A percentile compares a stretch with the other conserved stretches of the same genome.
These are phyloP conservation scores for Pseudopediastrum boryanum DNA, from an alignment of 139 green algal genomes.

Conservation along the genomic window DNA sequence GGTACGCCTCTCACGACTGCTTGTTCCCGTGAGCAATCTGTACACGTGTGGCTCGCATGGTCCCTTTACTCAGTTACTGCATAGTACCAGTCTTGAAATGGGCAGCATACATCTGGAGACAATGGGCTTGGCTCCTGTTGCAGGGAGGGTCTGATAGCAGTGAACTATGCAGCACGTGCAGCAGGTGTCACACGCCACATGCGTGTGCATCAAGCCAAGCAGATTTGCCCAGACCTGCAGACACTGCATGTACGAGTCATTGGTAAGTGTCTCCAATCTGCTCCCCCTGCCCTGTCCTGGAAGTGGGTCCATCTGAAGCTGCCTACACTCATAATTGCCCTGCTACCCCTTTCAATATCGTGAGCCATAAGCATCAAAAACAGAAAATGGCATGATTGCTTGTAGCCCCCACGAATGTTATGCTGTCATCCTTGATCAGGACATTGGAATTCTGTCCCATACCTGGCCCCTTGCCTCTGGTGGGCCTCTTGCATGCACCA, in stretches of 20 bases:
- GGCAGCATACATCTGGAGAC: constrained; percentile 7
- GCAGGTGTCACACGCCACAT: constrained; percentile 83
- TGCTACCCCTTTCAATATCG: too few species aligned
- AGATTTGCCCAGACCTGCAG: constrained; percentile 79
- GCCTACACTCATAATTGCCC: too few species aligned
- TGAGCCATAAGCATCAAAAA: neutral
- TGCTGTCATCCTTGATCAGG: neutral
- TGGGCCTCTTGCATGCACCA: too few species aligned
- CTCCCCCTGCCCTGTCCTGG: neutral
- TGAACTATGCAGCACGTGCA: constrained; percentile 90
- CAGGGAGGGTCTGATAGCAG: constrained; percentile 72
- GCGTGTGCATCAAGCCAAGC: constrained; percentile 69
- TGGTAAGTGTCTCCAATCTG: constrained; percentile 42
- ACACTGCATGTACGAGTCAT: constrained; percentile 91
- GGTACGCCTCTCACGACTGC: constrained; percentile 9
- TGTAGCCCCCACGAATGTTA: neutral
- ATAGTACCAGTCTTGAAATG: neutral
- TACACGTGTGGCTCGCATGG: neutral
- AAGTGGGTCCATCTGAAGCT: neutral
- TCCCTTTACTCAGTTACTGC: neutral
- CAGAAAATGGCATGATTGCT: neutral
- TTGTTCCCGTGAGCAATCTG: neutral
- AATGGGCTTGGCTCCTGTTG: neutral
- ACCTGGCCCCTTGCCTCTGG: too few species aligned
- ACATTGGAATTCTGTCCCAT: too few species aligned